Evolutionary conservation across 1,284 basidiomycete genomes (phyloP).

Genomic region (Golubevia pallescens): DNA sequence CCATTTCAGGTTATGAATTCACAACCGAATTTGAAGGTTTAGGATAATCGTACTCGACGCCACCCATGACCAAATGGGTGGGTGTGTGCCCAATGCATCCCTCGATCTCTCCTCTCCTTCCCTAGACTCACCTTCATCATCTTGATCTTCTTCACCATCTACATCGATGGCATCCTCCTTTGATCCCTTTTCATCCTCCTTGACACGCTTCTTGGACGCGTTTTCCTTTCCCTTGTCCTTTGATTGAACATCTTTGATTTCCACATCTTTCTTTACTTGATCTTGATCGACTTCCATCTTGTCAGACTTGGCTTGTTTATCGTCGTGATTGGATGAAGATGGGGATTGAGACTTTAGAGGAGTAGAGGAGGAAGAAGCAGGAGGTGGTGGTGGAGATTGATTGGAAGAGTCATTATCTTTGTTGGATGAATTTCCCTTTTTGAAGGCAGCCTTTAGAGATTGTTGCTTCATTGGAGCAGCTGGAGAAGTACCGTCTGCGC

Average conservation of each 20-base stretch:
- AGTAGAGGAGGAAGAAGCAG: not conserved
- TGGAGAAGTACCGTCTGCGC: not conserved
- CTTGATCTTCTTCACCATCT: not conserved
- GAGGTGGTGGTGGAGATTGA: slow-evolving; percentile 6
- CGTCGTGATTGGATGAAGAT: slow-evolving; percentile 8
- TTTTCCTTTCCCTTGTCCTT: slow-evolving; percentile 8
- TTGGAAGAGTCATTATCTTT: slow-evolving; percentile 9
- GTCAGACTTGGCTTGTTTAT: slow-evolving; percentile 2
- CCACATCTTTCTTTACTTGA: slow-evolving; percentile 7
- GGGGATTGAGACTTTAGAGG: not conserved
- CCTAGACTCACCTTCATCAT: not conserved
- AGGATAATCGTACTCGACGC: not conserved
- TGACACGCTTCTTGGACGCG: slow-evolving; percentile 8
- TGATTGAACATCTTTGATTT: not conserved
- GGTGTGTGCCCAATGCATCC: not conserved
- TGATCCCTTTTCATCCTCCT: slow-evolving; percentile 33
- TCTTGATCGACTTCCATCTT: not conserved
- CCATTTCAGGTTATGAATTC: not conserved
- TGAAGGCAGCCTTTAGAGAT: slow-evolving; percentile 28
- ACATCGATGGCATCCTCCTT: slow-evolving; percentile 19
- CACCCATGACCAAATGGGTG: not conserved
- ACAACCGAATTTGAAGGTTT: not conserved
- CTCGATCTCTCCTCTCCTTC: not conserved
- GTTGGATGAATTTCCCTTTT: slow-evolving; percentile 20
- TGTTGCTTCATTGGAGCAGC: slow-evolving; percentile 17